Evolutionary conservation across 2,329 filamentous ascomycete species (phyloP), one percentile per base, ranked within the genome.

Genomic region (Pestalotiopsis sp.): DNA sequence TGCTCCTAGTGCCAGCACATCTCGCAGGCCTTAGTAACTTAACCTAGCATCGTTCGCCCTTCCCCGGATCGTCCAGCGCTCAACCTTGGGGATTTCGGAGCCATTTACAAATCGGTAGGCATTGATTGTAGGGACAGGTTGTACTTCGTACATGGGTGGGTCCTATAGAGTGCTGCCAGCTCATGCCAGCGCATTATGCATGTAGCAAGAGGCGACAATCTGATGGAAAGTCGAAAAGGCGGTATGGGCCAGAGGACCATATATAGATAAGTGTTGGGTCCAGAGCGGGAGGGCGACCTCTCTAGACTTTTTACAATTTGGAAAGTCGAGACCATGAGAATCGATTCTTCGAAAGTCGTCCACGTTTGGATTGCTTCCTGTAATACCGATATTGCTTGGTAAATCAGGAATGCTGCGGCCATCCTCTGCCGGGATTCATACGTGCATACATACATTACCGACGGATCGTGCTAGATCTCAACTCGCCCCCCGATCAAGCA

Each of bases 101-200:
- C 36, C 59, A 36, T 52, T 38, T 31, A 67, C 65, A 67, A 39
- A 61, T 67, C 49, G 39, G 58, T 58, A 27, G 45, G 38, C 52
- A 41, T 36, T 67, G 65, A 27, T 36, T 67, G 65, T 45, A 27
- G 27, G 38, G 65, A 41, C 36, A 23, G 39, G 52, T 49, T 67
- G 65, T 45, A 67, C 52, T 66, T 65, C 61, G 65, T 45, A 67
- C 52, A 67, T 65, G 38, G 70, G 72, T 73, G 74, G 70, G 59
- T 72, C 77, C 76, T 75, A 76, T 79, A 72, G 73, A 75, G 74
- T 75, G 74, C 72, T 76, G 75, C 75, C 77, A 79, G 72, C 77
- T 77, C 77, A 79, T 75, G 75, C 75, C 77, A 79, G 72, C 77
- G 76, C 77, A 79, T 75, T 77, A 72, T 78, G 77, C 77, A 79